Conservation (phyloP, 2,329 filamentous ascomycete genomes). For the Aspergillus floridensis region DNA sequence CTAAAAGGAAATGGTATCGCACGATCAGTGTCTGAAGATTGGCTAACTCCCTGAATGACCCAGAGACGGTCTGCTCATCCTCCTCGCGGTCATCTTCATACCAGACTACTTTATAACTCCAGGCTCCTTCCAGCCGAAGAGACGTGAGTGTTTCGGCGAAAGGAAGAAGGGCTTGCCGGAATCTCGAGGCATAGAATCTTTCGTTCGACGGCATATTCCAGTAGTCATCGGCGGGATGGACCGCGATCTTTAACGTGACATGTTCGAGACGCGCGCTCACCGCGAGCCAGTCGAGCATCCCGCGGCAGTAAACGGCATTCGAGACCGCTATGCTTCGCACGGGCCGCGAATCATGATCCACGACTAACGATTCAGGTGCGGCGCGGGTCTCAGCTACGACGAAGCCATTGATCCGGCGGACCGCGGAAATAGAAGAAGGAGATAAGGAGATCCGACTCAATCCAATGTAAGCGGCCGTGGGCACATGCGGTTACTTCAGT, state of each 20-base stretch:
- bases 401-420: neutral
- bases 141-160: neutral
- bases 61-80: neutral
- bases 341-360: neutral
- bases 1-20: neutral
- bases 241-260: neutral
- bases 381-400: neutral
- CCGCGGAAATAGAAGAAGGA: conserved; percentile 3
- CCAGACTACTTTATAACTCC: neutral
- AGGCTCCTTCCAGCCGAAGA: neutral
- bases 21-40: neutral
- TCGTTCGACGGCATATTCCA: too few relatives aligned
- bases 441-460: neutral
- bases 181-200: neutral
- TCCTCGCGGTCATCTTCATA: neutral
- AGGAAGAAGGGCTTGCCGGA: neutral
- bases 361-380: too few relatives aligned
- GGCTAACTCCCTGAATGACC: neutral
- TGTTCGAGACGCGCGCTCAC: neutral
- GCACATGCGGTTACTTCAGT: neutral
- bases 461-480: neutral
- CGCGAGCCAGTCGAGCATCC: neutral
- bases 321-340: neutral
- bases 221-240: neutral
- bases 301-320: neutral